phyloP scores from a whole-genome alignment of 495 filamentous ascomycete species.

The Penicillium riverlandense region DNA sequence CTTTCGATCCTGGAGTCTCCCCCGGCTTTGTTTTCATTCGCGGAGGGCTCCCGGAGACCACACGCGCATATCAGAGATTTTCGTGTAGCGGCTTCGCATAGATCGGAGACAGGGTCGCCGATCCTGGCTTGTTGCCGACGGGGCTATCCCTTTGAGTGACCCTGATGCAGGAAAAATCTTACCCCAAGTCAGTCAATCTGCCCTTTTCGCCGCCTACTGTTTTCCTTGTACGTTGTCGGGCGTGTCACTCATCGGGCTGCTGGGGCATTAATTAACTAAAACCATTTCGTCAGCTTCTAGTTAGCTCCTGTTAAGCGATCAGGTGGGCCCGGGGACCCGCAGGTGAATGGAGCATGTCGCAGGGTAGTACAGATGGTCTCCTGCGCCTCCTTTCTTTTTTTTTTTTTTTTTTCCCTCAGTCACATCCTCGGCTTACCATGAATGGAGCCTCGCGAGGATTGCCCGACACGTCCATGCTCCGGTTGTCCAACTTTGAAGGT shows the following conservation, averaged over 20 bases:
- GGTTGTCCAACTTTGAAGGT: neutral
- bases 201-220: too few species aligned
- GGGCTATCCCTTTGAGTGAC: constrained; percentile 15
- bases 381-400: neutral
- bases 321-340: too few species aligned
- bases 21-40: constrained; percentile 7
- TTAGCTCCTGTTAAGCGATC: too few species aligned
- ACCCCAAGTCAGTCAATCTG: too few species aligned
- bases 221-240: too few species aligned
- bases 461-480: constrained; percentile 9
- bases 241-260: too few species aligned
- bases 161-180: neutral
- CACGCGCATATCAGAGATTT: constrained; percentile 1
- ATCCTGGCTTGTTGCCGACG: constrained; percentile 6
- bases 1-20: constrained; percentile 13
- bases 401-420: neutral
- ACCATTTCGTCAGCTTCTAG: too few species aligned
- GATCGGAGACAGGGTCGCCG: constrained; percentile 8
- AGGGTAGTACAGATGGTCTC: neutral
- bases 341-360: too few species aligned
- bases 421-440: neutral
- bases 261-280: too few species aligned
- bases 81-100: neutral
- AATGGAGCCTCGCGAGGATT: constrained; percentile 2
- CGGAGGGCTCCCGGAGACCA: neutral